Evolutionary conservation across 129 eudicot genomes (phyloP).

Genomic region (Scalesia atractyloides): DNA sequence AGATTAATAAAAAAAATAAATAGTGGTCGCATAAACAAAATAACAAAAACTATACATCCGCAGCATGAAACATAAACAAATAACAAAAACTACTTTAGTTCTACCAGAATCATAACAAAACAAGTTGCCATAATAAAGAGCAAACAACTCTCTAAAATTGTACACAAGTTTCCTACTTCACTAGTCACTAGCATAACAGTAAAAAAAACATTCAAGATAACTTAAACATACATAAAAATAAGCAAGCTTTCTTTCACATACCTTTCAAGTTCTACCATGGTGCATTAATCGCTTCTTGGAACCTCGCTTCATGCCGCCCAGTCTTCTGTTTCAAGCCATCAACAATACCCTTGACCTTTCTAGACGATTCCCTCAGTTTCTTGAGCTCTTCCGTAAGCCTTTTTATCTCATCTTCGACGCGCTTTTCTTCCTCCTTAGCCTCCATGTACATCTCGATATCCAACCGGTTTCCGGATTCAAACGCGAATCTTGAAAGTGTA

Average conservation of each 20-base stretch:
- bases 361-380: conserved; percentile 47
- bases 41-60: not conserved
- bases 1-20: too few species aligned
- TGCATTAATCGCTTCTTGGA: conserved; percentile 60
- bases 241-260: not conserved
- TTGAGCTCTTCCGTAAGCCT: conserved; percentile 47
- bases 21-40: too few species aligned
- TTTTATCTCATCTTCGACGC: conserved; percentile 46
- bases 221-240: conserved; percentile 5
- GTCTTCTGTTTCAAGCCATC: conserved; percentile 46
- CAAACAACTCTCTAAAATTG: conserved; percentile 1
- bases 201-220: not conserved
- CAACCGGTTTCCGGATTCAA: conserved; percentile 36
- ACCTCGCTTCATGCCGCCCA: conserved; percentile 49
- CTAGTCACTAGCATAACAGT: conserved; percentile 8
- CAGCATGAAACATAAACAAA: not conserved
- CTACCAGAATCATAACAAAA: not conserved
- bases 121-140: not conserved
- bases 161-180: conserved; percentile 22
- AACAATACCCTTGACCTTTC: conserved; percentile 35
- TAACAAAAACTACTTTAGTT: not conserved
- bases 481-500: conserved; percentile 33
- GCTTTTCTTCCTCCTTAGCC: conserved; percentile 37
- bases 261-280: conserved; percentile 43
- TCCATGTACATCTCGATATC: conserved; percentile 43